phyloP scores from a whole-genome alignment of 441 rosid species.

The Euphorbia schlechtendalii region DNA sequence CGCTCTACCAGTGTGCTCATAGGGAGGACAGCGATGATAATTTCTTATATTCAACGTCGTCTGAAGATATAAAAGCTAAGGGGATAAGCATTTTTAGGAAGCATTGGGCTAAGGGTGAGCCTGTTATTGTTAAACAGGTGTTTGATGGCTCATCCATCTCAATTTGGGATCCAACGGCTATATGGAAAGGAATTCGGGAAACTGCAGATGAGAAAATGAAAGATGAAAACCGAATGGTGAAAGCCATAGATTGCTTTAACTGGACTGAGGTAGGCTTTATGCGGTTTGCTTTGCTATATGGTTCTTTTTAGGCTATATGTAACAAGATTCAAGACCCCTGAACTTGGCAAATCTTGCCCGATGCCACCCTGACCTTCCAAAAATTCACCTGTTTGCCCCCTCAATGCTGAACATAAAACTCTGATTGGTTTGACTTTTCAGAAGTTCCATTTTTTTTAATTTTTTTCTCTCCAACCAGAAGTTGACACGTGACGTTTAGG shows the following conservation, averaged over 20 bases:
- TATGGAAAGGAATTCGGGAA: constrained; percentile 73
- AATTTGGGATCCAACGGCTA: constrained; percentile 71
- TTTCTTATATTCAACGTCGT: constrained; percentile 54
- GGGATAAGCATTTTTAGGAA: constrained; percentile 61
- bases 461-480: too few relatives aligned
- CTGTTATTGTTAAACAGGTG: constrained; percentile 59
- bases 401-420: too few relatives aligned
- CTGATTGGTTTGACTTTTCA: too few relatives aligned
- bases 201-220: constrained; percentile 60
- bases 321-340: too few relatives aligned
- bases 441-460: too few relatives aligned
- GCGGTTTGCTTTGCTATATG: constrained; percentile 13
- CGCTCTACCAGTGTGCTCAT: constrained; percentile 39
- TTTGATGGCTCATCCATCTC: constrained; percentile 51
- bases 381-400: too few relatives aligned
- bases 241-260: constrained; percentile 66
- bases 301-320: too few relatives aligned
- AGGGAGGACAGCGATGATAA: constrained; percentile 54
- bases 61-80: constrained; percentile 44
- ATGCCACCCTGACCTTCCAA: too few relatives aligned
- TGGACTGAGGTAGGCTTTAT: constrained; percentile 59
- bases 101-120: constrained; percentile 77
- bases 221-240: constrained; percentile 57
- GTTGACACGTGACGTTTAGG: too few relatives aligned
- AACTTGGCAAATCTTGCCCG: too few relatives aligned